Evolutionary conservation across 2,329 filamentous ascomycete species (phyloP), one percentile per base, ranked within the genome.

Genomic region (Fusarium marasasianum): DNA sequence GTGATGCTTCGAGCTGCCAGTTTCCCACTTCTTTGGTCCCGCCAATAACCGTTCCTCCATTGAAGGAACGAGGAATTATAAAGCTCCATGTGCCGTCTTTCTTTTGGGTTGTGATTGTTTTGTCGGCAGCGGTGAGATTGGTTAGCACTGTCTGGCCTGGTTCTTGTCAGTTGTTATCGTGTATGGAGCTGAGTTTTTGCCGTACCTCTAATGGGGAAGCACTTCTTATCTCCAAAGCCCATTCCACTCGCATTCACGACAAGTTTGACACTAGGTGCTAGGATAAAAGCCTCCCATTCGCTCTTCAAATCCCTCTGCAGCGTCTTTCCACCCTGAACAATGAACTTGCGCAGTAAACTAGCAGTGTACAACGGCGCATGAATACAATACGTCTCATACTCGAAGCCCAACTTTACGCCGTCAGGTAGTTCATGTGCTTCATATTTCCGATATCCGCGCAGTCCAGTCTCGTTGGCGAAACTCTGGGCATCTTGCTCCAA

Each of bases 11-110:
- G 0, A 84, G 79, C 53, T 87, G 83, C 87, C 88, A 91, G 78
- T 91, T 83, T 63, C 87, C 81, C 2, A 86, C 84, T 76, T 92
- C 87, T 78, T 91, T 92, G 15, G 90, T 93, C 1, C 91, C 91
- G 10, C 91, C 91, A 26, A 93, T 87, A 44, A 93, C 84, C 0
- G 91, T 92, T 6, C 91, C 91, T 7, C 91, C 91, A 40, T 88
- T 84, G 33, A 90, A 87, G 14, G 86, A 87, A 6, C 91, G 86
- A 2, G 91, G 90, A 11, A 93, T 88, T 51, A 87, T 86, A 71
- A 92, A 92, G 1, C 87, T 86, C 89, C 90, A 92, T 14, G 84
- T 86, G 1, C 91, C 91, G 77, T 92, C 90, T 1, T 84, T 84
- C 75, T 90, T 88, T 73, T 93, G 90, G 33, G 88, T 85, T 6